These are phyloP conservation scores for Apodospora peruviana DNA, from an alignment of 495 filamentous ascomycete species.

Conservation along the genomic window DNA sequence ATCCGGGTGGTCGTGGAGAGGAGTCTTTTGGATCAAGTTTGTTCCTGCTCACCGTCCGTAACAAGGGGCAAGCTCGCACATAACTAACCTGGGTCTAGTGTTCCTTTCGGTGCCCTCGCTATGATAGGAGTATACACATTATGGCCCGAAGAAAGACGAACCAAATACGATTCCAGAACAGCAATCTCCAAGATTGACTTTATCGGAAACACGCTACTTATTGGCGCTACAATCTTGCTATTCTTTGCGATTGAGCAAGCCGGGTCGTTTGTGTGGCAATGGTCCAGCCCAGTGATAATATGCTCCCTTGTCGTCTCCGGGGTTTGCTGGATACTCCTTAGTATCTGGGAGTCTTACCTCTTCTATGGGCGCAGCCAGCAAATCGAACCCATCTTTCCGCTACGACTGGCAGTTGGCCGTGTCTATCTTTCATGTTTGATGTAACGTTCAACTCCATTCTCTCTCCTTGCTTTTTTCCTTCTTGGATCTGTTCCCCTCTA, in stretches of 20 bases:
- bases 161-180: conserved; percentile 16
- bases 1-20: conserved; percentile 59
- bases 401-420: conserved; percentile 29
- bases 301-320: conserved; percentile 36
- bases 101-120: conserved; percentile 53
- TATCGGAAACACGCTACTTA: conserved; percentile 48
- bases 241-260: conserved; percentile 56
- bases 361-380: conserved; percentile 20
- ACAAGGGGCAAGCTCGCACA: too few species aligned
- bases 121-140: conserved; percentile 54
- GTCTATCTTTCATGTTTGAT: conserved; percentile 38
- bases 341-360: conserved; percentile 38
- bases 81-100: too few species aligned
- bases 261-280: conserved; percentile 39
- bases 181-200: conserved; percentile 47
- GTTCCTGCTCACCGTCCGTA: too few species aligned
- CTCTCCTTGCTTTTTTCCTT: conserved; percentile 24
- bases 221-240: conserved; percentile 49
- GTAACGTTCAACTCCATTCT: conserved; percentile 16
- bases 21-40: conserved; percentile 69
- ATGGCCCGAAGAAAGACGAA: conserved; percentile 29
- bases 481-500: conserved; percentile 24
- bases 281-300: conserved; percentile 41
- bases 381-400: conserved; percentile 38
- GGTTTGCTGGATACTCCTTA: conserved; percentile 42